Evolutionary conservation across 768 basidiomycete genomes (phyloP).

Genomic region (Bullera alba): DNA sequence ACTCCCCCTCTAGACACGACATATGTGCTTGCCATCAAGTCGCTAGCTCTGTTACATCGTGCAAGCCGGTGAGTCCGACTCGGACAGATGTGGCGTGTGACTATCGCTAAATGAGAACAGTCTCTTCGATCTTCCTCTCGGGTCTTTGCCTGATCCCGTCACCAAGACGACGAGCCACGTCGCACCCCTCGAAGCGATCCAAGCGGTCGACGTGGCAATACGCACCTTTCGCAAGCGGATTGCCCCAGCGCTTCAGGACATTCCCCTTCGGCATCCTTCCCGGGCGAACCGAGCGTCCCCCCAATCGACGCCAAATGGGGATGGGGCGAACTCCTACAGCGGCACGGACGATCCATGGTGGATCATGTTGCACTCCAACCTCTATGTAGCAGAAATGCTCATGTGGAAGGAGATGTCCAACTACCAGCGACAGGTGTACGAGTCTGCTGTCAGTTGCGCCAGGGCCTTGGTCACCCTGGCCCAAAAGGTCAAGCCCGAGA

Average conservation of each 20-base stretch:
- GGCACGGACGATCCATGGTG: slow-evolving; percentile 37
- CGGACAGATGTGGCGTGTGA: neutral
- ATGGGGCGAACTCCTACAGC: slow-evolving; percentile 11
- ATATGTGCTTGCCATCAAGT: slow-evolving; percentile 28
- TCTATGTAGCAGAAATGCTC: slow-evolving; percentile 38
- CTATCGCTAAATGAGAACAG: slow-evolving; percentile 17
- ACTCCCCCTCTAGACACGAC: slow-evolving; percentile 21
- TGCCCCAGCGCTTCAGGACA: slow-evolving; percentile 7
- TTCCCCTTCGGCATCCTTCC: neutral
- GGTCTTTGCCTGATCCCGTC: slow-evolving; percentile 9
- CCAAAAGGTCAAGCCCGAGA: slow-evolving; percentile 13
- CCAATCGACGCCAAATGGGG: neutral
- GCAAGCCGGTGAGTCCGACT: slow-evolving; percentile 25
- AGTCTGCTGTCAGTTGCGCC: slow-evolving; percentile 29
- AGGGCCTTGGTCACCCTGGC: slow-evolving; percentile 28
- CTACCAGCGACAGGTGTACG: slow-evolving; percentile 21
- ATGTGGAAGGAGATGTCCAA: slow-evolving; percentile 35
- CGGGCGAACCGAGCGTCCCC: neutral
- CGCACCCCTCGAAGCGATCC: slow-evolving; percentile 12
- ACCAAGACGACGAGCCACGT: slow-evolving; percentile 13
- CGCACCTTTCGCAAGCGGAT: slow-evolving; percentile 15
- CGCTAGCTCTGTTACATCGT: slow-evolving; percentile 24
- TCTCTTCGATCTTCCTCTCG: slow-evolving; percentile 32
- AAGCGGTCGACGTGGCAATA: slow-evolving; percentile 16
- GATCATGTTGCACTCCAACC: slow-evolving; percentile 30